Conservation (phyloP, 1,139 yeast species). For the Spencermartinsiella ligniputridi region DNA sequence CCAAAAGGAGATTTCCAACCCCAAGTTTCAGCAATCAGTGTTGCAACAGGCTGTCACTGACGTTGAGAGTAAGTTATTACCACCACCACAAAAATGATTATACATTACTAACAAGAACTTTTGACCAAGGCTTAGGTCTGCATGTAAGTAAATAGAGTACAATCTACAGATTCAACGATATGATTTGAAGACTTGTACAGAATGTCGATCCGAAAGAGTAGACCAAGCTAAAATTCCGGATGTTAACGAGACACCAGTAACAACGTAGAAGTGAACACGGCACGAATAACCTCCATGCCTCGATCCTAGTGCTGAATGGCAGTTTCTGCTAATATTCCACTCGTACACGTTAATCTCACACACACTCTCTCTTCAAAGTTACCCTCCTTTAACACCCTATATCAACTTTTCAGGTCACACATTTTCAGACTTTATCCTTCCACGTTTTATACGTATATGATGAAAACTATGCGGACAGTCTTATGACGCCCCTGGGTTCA, state of each 20-base stretch:
- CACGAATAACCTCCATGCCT: too few relatives aligned
- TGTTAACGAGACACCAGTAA: too few relatives aligned
- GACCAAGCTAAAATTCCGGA: too few relatives aligned
- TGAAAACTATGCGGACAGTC: constrained; percentile 33
- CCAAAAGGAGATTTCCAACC: constrained; percentile 74
- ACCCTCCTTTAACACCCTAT: background rate
- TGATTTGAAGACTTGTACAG: too few relatives aligned
- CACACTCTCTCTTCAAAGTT: too few relatives aligned
- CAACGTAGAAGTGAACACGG: too few relatives aligned
- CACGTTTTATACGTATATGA: constrained; percentile 36
- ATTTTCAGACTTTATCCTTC: constrained; percentile 31
- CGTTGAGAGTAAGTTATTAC: constrained; percentile 57
- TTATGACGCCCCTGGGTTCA: constrained; percentile 24
- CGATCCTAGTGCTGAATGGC: too few relatives aligned
- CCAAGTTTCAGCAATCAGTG: constrained; percentile 91
- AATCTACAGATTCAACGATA: background rate
- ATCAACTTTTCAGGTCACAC: too few relatives aligned
- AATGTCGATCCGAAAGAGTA: too few relatives aligned
- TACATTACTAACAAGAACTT: background rate
- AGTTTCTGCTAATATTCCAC: too few relatives aligned
- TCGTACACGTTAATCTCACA: too few relatives aligned
- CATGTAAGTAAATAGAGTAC: background rate
- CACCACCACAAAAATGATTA: background rate
- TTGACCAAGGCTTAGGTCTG: constrained; percentile 1
- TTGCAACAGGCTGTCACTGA: constrained; percentile 89